These are phyloP conservation scores for Aspergillus unguis DNA, from an alignment of 2,329 filamentous ascomycete species.

Conservation along the genomic window DNA sequence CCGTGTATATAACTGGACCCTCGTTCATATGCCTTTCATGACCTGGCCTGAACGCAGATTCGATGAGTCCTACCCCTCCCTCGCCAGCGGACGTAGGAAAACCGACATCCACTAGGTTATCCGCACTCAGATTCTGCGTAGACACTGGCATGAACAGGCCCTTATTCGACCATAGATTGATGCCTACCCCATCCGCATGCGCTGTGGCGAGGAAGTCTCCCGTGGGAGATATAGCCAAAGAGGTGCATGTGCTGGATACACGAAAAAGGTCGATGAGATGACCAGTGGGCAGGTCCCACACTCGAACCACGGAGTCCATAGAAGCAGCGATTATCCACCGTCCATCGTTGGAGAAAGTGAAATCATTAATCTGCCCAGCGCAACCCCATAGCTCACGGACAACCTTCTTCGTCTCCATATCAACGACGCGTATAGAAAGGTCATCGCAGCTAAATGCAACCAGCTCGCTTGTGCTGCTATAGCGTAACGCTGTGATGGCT, in stretches of 20 bases:
- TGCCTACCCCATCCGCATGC: slow-evolving; percentile 74
- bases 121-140: slow-evolving; percentile 77
- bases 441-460: slow-evolving; percentile 88
- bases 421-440: slow-evolving; percentile 79
- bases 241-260: slow-evolving; percentile 73
- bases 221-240: slow-evolving; percentile 80
- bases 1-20: slow-evolving; percentile 57
- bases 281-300: slow-evolving; percentile 95
- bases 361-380: slow-evolving; percentile 68
- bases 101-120: slow-evolving; percentile 63
- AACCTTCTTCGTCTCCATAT: slow-evolving; percentile 83
- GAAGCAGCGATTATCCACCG: slow-evolving; percentile 90
- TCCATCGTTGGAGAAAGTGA: slow-evolving; percentile 87
- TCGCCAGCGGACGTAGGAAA: slow-evolving; percentile 79
- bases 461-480: slow-evolving; percentile 79
- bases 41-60: slow-evolving; percentile 67
- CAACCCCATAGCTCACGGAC: slow-evolving; percentile 92
- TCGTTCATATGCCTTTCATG: slow-evolving; percentile 47
- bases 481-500: slow-evolving; percentile 70
- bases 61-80: slow-evolving; percentile 69
- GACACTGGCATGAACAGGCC: slow-evolving; percentile 85
- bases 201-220: slow-evolving; percentile 94
- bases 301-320: slow-evolving; percentile 71
- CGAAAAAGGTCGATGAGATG: slow-evolving; percentile 92
- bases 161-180: slow-evolving; percentile 96